Evolutionary conservation across 2,329 filamentous ascomycete species (phyloP), one percentile per base, ranked within the genome.

Genomic region (Fusarium stilboides): DNA sequence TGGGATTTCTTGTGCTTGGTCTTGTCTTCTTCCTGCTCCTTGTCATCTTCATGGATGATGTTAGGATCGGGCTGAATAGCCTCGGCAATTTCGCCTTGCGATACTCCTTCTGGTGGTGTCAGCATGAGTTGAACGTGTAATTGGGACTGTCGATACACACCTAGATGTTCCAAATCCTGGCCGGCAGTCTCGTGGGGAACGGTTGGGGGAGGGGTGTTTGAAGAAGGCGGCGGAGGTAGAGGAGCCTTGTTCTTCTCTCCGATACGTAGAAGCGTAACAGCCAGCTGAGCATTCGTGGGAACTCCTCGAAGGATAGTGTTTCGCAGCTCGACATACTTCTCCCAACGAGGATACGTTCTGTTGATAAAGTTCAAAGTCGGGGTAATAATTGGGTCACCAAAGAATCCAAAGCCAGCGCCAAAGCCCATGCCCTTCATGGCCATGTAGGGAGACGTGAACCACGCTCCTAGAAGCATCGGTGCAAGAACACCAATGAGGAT

Each of bases 271-370:
- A 97, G 85, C 0, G 93, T 97, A 28, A 97, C 82, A 0, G 93
- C 90, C 19, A 97, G 87, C 75, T 97, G 94, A 5, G 93, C 92
- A 75, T 97, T 96, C 3, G 93, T 97, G 1, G 94, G 94, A 0
- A 96, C 90, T 4, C 93, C 92, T 75, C 92, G 93, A 51, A 97
- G 87, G 2, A 96, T 77, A 0, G 91, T 93, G 71, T 94, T 94
- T 49, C 91, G 86, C 13, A 94, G 80, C 73, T 94, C 90, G 17
- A 95, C 82, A 8, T 93, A 82, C 70, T 91, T 92, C 73, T 92
- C 85, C 93, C 93, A 96, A 70, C 90, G 82, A 1, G 92, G 92
- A 70, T 89, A 86, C 8, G 83, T 84, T 15, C 79, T 81, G 77
- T 92, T 90, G 28, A 93, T 78, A 70, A 88, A 87, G 14, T 79